phyloP scores from a whole-genome alignment of 495 filamentous ascomycete species.

The Aspergillus sclerotioniger region DNA sequence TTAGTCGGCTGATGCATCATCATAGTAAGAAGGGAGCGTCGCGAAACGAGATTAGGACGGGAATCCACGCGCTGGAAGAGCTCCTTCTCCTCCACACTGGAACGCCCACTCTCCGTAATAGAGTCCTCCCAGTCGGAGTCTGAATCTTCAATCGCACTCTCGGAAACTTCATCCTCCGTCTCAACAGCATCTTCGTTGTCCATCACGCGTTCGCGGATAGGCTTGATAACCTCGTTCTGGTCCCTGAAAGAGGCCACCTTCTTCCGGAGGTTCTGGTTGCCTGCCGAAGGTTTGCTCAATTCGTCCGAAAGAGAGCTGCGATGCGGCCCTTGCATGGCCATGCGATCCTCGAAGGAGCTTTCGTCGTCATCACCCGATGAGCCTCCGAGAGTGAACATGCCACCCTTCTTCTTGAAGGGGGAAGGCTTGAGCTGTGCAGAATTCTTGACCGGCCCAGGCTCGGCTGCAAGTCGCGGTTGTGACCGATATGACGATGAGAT shows the following conservation, averaged over 20 bases:
- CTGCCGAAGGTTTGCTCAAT: slow-evolving; percentile 41
- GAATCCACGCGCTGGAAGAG: slow-evolving; percentile 91
- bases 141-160: slow-evolving; percentile 84
- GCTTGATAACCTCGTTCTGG: slow-evolving; percentile 64
- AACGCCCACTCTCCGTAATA: slow-evolving; percentile 78
- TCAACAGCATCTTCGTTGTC: slow-evolving; percentile 72
- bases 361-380: slow-evolving; percentile 78
- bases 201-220: slow-evolving; percentile 56
- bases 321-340: slow-evolving; percentile 39
- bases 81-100: slow-evolving; percentile 73
- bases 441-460: slow-evolving; percentile 46
- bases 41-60: slow-evolving; percentile 76
- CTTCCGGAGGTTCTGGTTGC: slow-evolving; percentile 45
- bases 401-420: slow-evolving; percentile 54
- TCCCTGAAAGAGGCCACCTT: slow-evolving; percentile 87
- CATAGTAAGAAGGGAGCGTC: slow-evolving; percentile 84
- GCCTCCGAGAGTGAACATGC: slow-evolving; percentile 75
- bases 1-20: slow-evolving; percentile 71
- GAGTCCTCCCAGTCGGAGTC: slow-evolving; percentile 92
- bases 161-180: slow-evolving; percentile 67
- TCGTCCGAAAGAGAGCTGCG: slow-evolving; percentile 55
- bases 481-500: slow-evolving; percentile 73
- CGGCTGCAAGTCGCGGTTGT: slow-evolving; percentile 50
- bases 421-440: slow-evolving; percentile 44
- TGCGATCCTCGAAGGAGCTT: slow-evolving; percentile 71